phyloP scores from a whole-genome alignment of 495 filamentous ascomycete species.

The Lasiosphaeriaceae sp. region DNA sequence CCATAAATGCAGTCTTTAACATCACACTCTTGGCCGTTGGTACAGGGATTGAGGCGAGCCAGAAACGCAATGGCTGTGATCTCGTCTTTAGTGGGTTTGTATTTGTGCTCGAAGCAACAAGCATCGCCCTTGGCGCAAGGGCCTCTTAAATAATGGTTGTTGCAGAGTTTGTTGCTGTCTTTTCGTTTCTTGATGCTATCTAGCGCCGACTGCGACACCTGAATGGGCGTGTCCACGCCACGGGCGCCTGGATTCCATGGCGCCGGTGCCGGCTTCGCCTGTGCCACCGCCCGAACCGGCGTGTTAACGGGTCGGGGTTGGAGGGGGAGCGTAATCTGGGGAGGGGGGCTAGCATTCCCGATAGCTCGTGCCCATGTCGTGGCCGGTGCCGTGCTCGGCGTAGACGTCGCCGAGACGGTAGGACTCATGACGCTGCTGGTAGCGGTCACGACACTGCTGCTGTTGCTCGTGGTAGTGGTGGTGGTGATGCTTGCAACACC shows the following conservation, averaged over 20 bases:
- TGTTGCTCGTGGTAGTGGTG: background rate
- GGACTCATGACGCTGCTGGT: constrained; percentile 3
- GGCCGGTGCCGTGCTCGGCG: constrained; percentile 14
- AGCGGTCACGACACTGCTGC: background rate
- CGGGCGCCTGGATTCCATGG: constrained; percentile 52
- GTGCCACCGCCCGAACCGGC: background rate
- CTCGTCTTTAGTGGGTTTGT: constrained; percentile 65
- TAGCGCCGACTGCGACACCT: constrained; percentile 52
- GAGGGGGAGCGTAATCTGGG: constrained; percentile 32
- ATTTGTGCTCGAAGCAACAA: constrained; percentile 73
- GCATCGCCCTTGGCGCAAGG: constrained; percentile 68
- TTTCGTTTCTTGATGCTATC: constrained; percentile 73
- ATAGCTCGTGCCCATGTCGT: constrained; percentile 33
- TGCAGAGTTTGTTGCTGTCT: constrained; percentile 76
- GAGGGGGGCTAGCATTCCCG: constrained; percentile 32
- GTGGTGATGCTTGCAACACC: background rate
- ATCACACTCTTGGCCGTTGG: constrained; percentile 68
- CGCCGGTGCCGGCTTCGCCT: constrained; percentile 12
- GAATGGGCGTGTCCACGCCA: constrained; percentile 47
- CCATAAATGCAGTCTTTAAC: constrained; percentile 81
- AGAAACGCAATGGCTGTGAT: constrained; percentile 63
- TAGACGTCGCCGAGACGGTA: constrained; percentile 13
- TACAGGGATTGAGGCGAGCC: constrained; percentile 75
- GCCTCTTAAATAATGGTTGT: constrained; percentile 74
- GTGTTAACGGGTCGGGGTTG: constrained; percentile 12